Evolutionary conservation across 345 rosid genomes (phyloP), one percentile per base, ranked within the genome.

Genomic region (Erysimum cheiranthoides): DNA sequence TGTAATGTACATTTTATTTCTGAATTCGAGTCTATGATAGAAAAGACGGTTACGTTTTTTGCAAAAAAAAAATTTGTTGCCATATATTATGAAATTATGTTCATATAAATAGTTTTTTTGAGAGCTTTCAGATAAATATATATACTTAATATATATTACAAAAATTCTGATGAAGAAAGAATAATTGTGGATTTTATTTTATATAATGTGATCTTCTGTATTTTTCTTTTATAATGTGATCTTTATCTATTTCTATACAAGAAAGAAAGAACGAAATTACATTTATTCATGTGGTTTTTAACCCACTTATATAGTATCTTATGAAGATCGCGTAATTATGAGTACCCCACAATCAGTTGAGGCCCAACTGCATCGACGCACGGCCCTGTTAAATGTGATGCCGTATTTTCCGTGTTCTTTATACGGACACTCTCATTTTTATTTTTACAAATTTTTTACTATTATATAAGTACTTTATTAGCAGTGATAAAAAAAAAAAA

Each of bases 291-390:
- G 79, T 68, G 54, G 30, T 31, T 47, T 66, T 56, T 45, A 10
- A 63, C 21, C 32, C 66, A 35, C n/a, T 64, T 60, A 43, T 13
- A 4, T 13, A 9, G 45, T 10, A 11, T 50, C 14, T 2, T n/a
- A 3, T 5, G 16, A 8, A 13, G 16, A 36, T 27, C 6, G 16
- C 40, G 45, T 61, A 60, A 25, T 30, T 34, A 43, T 68, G 72
- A 50, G 49, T 52, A 14, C 63, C 73, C 78, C 56, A 4, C 70
- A 40, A 21, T 68, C 49, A 53, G 79, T 52, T 69, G 49, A 70
- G 70, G 21, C 74, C 70, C 79, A 69, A 69, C 65, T 34, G 49
- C 70, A 69, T 70, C 59, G 34, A 75, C 68, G 61, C 36, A 59
- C 61, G 54, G 70, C 39, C 42, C 58, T 53, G 25, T 61, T 76